A percentile compares a stretch with the other conserved stretches of the same genome.
Evolutionary conservation across 2,329 filamentous ascomycete species (phyloP).

Genomic region (Ceratocystis colombiana): DNA sequence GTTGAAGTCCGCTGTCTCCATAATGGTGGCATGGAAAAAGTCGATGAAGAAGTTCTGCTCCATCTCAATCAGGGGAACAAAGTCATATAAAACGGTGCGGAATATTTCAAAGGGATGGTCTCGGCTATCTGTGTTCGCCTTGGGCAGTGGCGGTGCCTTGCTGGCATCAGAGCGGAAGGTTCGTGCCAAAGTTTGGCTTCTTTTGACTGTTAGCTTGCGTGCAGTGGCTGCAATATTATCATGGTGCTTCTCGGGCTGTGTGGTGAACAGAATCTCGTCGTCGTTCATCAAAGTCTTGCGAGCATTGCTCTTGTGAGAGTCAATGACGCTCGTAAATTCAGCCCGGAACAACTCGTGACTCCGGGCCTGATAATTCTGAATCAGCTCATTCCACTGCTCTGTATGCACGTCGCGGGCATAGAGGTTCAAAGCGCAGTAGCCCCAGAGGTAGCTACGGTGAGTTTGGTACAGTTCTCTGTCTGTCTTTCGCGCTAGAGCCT

Average conservation of each 20-base stretch:
- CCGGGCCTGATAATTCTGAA: conserved; percentile 71
- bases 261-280: conserved; percentile 75
- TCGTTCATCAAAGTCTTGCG: conserved; percentile 69
- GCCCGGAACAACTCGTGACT: conserved; percentile 67
- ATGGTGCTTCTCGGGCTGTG: conserved; percentile 72
- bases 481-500: conserved; percentile 53
- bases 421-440: conserved; percentile 75
- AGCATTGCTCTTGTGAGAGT: conserved; percentile 69
- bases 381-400: conserved; percentile 67
- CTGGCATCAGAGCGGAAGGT: conserved; percentile 57
- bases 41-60: conserved; percentile 98
- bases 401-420: conserved; percentile 79
- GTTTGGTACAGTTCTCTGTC: conserved; percentile 63
- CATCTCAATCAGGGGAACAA: conserved; percentile 72
- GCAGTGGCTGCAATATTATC: conserved; percentile 67
- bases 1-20: conserved; percentile 70
- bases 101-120: conserved; percentile 74
- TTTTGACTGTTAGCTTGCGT: conserved; percentile 84
- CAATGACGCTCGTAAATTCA: conserved; percentile 67
- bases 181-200: conserved; percentile 76
- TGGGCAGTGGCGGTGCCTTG: conserved; percentile 39
- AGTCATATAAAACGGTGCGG: conserved; percentile 65
- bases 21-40: conserved; percentile 87
- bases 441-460: conserved; percentile 68
- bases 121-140: conserved; percentile 46